Conservation (phyloP, 2,329 filamentous ascomycete genomes). For the Scedosporium aurantiacum region DNA sequence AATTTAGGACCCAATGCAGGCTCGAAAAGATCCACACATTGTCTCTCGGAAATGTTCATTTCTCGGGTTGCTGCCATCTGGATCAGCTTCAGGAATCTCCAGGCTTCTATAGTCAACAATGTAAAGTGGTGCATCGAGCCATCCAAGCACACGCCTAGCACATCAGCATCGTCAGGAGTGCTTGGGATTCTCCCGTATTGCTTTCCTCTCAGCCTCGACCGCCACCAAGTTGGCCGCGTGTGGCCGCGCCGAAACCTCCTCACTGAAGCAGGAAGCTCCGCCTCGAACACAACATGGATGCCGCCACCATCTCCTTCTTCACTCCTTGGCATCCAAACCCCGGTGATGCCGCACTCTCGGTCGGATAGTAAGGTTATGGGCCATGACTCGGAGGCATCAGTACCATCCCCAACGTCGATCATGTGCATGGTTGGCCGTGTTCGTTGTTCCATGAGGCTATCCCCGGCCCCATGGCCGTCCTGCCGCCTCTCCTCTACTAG, state of each 20-base stretch:
- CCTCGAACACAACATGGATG: conserved; percentile 42
- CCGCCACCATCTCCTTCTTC: conserved; percentile 22
- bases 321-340: conserved; percentile 38
- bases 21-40: background rate
- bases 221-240: conserved; percentile 41
- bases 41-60: background rate
- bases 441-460: conserved; percentile 31
- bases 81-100: conserved; percentile 60
- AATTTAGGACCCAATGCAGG: conserved; percentile 17
- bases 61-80: conserved; percentile 50
- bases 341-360: conserved; percentile 32
- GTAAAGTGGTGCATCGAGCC: conserved; percentile 61
- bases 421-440: conserved; percentile 33
- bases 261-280: conserved; percentile 43
- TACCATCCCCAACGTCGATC: conserved; percentile 29
- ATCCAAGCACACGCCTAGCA: conserved; percentile 57
- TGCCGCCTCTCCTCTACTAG: conserved; percentile 20
- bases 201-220: conserved; percentile 17
- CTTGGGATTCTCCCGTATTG: conserved; percentile 32
- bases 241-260: conserved; percentile 42
- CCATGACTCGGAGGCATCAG: conserved; percentile 17
- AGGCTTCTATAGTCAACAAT: conserved; percentile 49
- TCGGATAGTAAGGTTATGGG: conserved; percentile 38
- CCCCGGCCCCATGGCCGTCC: conserved; percentile 22
- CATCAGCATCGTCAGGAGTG: conserved; percentile 34